Evolutionary conservation across 2,329 filamentous ascomycete genomes (phyloP).

Genomic region (Chlorencoelia australis): DNA sequence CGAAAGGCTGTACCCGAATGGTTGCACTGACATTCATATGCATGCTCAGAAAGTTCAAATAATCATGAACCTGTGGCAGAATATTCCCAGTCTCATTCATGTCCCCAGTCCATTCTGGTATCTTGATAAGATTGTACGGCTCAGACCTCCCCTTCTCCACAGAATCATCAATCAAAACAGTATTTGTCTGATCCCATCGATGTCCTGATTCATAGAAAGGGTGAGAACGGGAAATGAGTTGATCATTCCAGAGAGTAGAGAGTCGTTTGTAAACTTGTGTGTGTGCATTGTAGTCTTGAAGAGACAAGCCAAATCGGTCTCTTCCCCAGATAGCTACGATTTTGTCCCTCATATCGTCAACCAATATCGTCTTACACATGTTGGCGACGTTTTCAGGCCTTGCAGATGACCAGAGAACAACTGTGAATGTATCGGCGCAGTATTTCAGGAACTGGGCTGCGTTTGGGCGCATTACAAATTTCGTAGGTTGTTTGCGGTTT

Average conservation of each 20-base stretch:
- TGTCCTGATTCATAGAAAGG: slow-evolving; percentile 32
- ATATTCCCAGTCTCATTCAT: slow-evolving; percentile 32
- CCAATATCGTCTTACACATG: slow-evolving; percentile 59
- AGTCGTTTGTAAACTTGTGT: slow-evolving; percentile 89
- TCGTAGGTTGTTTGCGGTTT: slow-evolving; percentile 35
- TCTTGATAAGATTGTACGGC: slow-evolving; percentile 69
- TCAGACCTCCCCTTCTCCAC: slow-evolving; percentile 70
- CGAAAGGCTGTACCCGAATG: slow-evolving; percentile 43
- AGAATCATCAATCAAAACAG: slow-evolving; percentile 82
- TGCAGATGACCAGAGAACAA: slow-evolving; percentile 90
- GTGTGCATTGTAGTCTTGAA: slow-evolving; percentile 53
- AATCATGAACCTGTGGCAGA: slow-evolving; percentile 50
- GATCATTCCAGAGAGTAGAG: slow-evolving; percentile 56
- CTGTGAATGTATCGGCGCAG: slow-evolving; percentile 62
- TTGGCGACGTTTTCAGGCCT: slow-evolving; percentile 57
- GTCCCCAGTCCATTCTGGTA: slow-evolving; percentile 64
- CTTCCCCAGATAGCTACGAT: slow-evolving; percentile 70
- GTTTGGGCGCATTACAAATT: slow-evolving; percentile 57
- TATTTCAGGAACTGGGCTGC: slow-evolving; percentile 61
- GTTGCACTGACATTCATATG: slow-evolving; percentile 54
- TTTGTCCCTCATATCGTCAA: slow-evolving; percentile 37
- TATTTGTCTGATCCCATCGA: slow-evolving; percentile 74
- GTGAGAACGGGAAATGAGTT: slow-evolving; percentile 33
- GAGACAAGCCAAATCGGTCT: slow-evolving; percentile 60
- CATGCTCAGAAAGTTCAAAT: slow-evolving; percentile 43